Base-by-base conservation (phyloP, 257 asterid species). In the Primulina eburnea region DNA sequence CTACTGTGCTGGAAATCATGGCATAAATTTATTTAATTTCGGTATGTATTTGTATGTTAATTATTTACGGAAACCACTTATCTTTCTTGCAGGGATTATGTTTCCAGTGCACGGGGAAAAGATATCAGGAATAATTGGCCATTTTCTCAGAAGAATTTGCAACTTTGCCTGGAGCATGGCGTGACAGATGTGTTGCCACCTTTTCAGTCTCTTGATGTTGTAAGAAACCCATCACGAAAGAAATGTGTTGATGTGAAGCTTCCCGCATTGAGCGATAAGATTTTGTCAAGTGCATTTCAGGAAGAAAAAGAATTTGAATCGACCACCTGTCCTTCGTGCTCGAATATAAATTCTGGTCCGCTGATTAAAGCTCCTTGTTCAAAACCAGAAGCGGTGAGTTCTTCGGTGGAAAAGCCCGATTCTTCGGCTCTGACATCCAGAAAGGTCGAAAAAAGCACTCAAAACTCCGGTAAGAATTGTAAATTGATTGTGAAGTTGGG, bases 91-190 rank as follows among this genome's bases (percentile, higher is more conserved):
- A 93, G 99, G 85, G 95, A 87, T 82, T 93, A 89, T 80, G 96
- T 89, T 75, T 88, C 83, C 75, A 73, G 75, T 64, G 47, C 81
- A 29, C 71, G 99, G 62, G 82, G 77, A 77, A 90, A 89, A 78
- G 88, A 88, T 81, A 79, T 90, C 81, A 70, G 75, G 86, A 89
- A 77, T 34, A 83, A 79, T 60, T 93, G 99, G 99, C 99, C 99
- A 53, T 93, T 93, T 79, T 90, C 99, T 69, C 82, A 71, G 77
- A 77, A 87, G 79, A 85, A 77, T 63, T 80, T 93, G 83, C 92
- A 86, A 69, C 89, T 85, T 86, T 90, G 96, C 79, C 67, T 87
- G 76, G 85, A 85, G 71, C 82, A 87, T 81, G 96, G 90, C 62
- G 81, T 84, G 82, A 86, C 73, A 52, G 86, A 89, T 74, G 79